Base-by-base conservation (phyloP, 148 eudicot species). In the Vaccinium vitisidaea region DNA sequence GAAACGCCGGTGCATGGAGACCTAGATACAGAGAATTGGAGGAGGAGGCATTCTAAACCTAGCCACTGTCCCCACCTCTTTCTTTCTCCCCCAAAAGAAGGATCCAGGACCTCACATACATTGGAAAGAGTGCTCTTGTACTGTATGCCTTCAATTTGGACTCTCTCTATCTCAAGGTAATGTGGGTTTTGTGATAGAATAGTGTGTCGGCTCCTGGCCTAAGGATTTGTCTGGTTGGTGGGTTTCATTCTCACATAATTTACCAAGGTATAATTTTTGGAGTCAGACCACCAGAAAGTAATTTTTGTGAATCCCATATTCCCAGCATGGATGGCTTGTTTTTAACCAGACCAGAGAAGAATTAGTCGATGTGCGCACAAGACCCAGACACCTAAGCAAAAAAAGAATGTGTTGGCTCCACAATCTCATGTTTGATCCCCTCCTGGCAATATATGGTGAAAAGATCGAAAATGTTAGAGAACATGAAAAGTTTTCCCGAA, bases 111-210 rank as follows among this genome's bases (percentile, higher is more conserved):
- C 71, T 82, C 52, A 15, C 80, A 83, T 80, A 88, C 90, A 84
- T 88, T 85, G 91, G 84, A 88, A 90, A 87, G 88, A 76, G 90
- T 86, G 92, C 88, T 86, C 84, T 88, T 90, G 87, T 84, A 90
- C 58, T 63, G 39, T 55, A 50, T 80, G 84, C 43, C 77, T 56
- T 85, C 83, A 30, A 74, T 67, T 46, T 53, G 56, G 55, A 48
- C 70, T 27, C 30, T 49, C 82, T 53, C 52, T 84, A 23, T 81
- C 86, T 14, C 23, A 4, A 7, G 7, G 50, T 43, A 21, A 11
- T 30, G 23, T 73, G 49, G 18, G 77, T 16, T 73, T 1, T 15
- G 23, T 16, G 48, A 73, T 7, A 73, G n/a, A 73, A 7, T 39
- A 27, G 39, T 69, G 39, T 36, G 39, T 27, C 25, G 74, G 74